A percentile compares a stretch with the other conserved stretches of the same genome.
These are phyloP conservation scores for Monosporozyma aerobia DNA, from an alignment of 805 yeast genomes.

Conservation along the genomic window DNA sequence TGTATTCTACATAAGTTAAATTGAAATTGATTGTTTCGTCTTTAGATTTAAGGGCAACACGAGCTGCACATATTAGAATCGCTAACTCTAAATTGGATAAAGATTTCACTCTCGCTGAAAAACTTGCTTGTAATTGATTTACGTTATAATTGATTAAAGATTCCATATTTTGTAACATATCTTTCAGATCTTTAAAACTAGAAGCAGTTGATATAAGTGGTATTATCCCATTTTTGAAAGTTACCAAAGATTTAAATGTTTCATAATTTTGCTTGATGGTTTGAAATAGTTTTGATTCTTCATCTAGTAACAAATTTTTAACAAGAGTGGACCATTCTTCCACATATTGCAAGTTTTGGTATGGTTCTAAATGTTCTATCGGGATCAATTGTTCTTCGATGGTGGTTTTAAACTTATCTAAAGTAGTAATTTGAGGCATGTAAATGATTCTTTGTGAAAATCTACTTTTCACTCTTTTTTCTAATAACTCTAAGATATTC, in stretches of 20 bases:
- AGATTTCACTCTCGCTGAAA: constrained; percentile 23
- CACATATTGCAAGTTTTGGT: background rate
- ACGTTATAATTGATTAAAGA: constrained; percentile 18
- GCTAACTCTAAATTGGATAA: constrained; percentile 67
- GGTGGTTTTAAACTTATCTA: constrained; percentile 43
- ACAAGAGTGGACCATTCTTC: constrained; percentile 39
- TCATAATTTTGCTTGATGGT: constrained; percentile 41
- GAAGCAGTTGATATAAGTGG: constrained; percentile 34
- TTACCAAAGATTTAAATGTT: constrained; percentile 49
- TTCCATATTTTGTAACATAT: constrained; percentile 11
- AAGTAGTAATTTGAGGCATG: constrained; percentile 41
- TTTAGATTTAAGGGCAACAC: constrained; percentile 53
- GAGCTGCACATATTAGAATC: constrained; percentile 63
- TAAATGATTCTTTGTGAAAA: constrained; percentile 72
- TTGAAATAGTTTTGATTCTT: constrained; percentile 29
- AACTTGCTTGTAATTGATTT: constrained; percentile 24
- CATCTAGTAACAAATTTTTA: constrained; percentile 17
- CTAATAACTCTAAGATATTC: constrained; percentile 71
- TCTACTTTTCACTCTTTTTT: constrained; percentile 83
- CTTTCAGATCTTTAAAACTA: constrained; percentile 20
- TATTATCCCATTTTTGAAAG: constrained; percentile 37
- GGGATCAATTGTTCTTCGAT: constrained; percentile 30
- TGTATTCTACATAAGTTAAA: constrained; percentile 68
- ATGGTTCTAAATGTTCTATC: background rate
- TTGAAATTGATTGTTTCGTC: constrained; percentile 62